A percentile compares a stretch with the other conserved stretches of the same genome.
These are phyloP conservation scores for Casuarina equisetifolia DNA, from an alignment of 306 rosid genomes.

Conservation along the genomic window DNA sequence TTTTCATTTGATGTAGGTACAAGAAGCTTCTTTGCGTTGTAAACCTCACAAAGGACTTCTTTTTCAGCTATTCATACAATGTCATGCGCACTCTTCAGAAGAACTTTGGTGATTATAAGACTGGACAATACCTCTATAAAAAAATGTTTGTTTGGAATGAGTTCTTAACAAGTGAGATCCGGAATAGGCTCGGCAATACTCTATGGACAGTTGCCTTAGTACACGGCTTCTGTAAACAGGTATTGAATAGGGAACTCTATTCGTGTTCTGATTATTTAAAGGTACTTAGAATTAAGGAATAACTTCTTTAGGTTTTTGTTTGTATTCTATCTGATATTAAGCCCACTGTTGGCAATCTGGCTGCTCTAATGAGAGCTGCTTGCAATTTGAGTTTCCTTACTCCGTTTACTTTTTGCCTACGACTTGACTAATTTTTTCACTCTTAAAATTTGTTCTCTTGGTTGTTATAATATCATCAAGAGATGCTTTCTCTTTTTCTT, in stretches of 20 bases:
- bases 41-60: slow-evolving; percentile 99
- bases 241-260: slow-evolving; percentile 18
- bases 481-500: neutral
- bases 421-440: neutral
- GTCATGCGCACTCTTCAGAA: slow-evolving; percentile 89
- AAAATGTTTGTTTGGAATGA: slow-evolving; percentile 95
- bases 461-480: neutral
- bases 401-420: neutral
- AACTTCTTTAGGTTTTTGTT: neutral
- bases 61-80: slow-evolving; percentile 95
- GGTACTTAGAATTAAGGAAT: neutral
- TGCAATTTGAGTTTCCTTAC: slow-evolving; percentile 1
- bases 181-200: slow-evolving; percentile 65
- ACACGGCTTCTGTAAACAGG: slow-evolving; percentile 92
- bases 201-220: slow-evolving; percentile 95
- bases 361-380: neutral
- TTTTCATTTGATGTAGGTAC: slow-evolving; percentile 71
- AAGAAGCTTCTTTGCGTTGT: slow-evolving; percentile 96
- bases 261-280: neutral
- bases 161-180: slow-evolving; percentile 81
- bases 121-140: slow-evolving; percentile 63
- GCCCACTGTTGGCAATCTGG: neutral
- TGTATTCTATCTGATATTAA: neutral
- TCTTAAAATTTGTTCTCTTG: neutral
- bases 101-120: slow-evolving; percentile 61